Evolutionary conservation across 176 grass and related monocot species (phyloP), one percentile per base, ranked within the genome.

Genomic region (Rhynchospora breviuscula): DNA sequence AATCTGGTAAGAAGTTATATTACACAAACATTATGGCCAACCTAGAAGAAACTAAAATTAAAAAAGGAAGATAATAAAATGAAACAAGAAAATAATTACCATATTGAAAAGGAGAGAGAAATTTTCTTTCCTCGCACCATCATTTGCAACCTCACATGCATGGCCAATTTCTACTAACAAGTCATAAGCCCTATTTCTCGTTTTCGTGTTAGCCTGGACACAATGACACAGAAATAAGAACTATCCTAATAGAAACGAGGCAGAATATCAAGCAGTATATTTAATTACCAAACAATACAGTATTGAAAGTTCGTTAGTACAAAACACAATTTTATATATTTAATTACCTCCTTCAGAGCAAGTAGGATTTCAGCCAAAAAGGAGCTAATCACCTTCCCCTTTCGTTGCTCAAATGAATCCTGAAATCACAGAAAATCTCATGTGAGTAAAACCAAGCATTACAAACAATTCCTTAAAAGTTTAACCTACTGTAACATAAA

Each of bases 321-420:
- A 84, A 51, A 66, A 26, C 17, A n/a, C 35, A 65, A 88, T 57
- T 33, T 12, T 15, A 73, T 54, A 71, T 40, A 31, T 59, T 70
- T 10, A 9, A 52, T 83, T 93, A 95, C 96, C 92, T 98, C 96
- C 85, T 95, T 98, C 40, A 98, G 86, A 31, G 91, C 82, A 80
- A 95, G 91, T 59, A 95, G 80, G 68, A 98, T 95, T 90, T 98
- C 96, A 40, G 96, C 91, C 76, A 95, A 89, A 70, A 98, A 98
- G 79, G 96, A 95, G 84, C 87, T 88, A 71, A 98, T 80, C 75
- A 91, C 88, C 44, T 93, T 86, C 84, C 86, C 91, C 86, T 91
- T 95, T 87, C 70, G 93, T 86, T 84, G 82, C 44, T 78, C 91
- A 48, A 79, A 91, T 80, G 86, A 87, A 93, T 95, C 95, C 93